Evolutionary conservation across 495 filamentous ascomycete genomes (phyloP).

Genomic region (Astrothelium macrocarpum): DNA sequence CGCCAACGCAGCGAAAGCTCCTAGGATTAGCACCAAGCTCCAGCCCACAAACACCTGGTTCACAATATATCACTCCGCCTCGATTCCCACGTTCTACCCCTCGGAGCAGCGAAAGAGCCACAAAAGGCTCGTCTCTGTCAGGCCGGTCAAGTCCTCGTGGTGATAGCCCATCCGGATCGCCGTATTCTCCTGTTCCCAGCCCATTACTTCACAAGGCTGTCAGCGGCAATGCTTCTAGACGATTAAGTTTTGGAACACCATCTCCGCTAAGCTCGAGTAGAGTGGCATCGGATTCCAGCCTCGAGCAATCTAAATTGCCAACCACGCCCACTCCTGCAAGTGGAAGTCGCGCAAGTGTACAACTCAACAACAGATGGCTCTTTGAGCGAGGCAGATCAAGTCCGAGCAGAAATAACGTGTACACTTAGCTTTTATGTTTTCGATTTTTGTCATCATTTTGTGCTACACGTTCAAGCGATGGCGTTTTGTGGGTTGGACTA

Average conservation of each 20-base stretch:
- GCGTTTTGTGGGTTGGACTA: not conserved
- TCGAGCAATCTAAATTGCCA: constrained; percentile 34
- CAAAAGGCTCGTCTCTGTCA: constrained; percentile 45
- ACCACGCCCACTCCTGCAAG: constrained; percentile 53
- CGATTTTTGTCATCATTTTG: not conserved
- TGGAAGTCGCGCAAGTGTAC: constrained; percentile 58
- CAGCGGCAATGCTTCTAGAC: constrained; percentile 41
- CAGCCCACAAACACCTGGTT: constrained; percentile 53
- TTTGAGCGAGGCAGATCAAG: constrained; percentile 64
- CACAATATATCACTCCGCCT: constrained; percentile 72
- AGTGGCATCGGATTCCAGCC: constrained; percentile 33
- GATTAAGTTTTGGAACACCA: constrained; percentile 51
- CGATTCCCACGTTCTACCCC: constrained; percentile 71
- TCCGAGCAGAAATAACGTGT: constrained; percentile 26
- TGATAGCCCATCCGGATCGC: constrained; percentile 34
- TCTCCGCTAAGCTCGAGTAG: constrained; percentile 47
- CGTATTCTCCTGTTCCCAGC: constrained; percentile 46
- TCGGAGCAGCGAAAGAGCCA: constrained; percentile 38
- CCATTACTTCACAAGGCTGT: constrained; percentile 63
- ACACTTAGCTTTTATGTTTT: not conserved
- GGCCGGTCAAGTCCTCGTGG: constrained; percentile 36
- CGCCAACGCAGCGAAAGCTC: constrained; percentile 74
- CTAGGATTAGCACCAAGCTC: constrained; percentile 68
- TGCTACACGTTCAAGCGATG: not conserved
- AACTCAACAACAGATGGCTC: constrained; percentile 81